phyloP scores from a whole-genome alignment of 805 yeast genomes.

The Candida dendrica region DNA sequence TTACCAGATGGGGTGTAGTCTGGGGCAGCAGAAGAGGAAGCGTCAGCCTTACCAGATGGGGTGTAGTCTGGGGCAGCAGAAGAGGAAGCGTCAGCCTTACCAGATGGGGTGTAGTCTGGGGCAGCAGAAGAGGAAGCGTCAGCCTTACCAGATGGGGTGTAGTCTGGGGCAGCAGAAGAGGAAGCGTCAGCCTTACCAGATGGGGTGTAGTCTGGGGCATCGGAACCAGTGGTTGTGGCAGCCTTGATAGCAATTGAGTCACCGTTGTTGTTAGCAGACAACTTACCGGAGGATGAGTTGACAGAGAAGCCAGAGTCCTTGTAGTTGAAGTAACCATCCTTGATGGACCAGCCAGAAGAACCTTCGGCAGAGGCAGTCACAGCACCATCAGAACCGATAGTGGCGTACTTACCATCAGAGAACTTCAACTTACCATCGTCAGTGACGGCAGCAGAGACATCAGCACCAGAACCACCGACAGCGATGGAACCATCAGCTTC shows the following conservation, averaged over 20 bases:
- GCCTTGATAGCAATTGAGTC: slow-evolving; percentile 12
- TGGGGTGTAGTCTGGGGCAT: slow-evolving; percentile 3
- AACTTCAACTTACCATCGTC: slow-evolving; percentile 26
- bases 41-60: too few relatives aligned
- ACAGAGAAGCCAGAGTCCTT: slow-evolving; percentile 26
- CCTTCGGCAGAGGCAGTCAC: too few relatives aligned
- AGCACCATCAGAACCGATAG: slow-evolving; percentile 15
- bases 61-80: too few relatives aligned
- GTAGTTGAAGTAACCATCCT: slow-evolving; percentile 29
- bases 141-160: too few relatives aligned
- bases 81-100: too few relatives aligned
- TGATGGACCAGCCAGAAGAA: slow-evolving; percentile 32
- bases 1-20: too few relatives aligned
- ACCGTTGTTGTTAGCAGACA: slow-evolving; percentile 6
- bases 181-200: slow-evolving; percentile 3
- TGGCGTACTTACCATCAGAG: slow-evolving; percentile 22
- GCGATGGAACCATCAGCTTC: background rate
- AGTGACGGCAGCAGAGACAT: slow-evolving; percentile 17
- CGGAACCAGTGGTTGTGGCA: slow-evolving; percentile 19
- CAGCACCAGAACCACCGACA: slow-evolving; percentile 11
- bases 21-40: too few relatives aligned
- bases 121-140: too few relatives aligned
- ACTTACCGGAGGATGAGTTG: slow-evolving; percentile 6
- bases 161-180: slow-evolving; percentile 1
- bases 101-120: too few relatives aligned